Evolutionary conservation across 495 filamentous ascomycete species (phyloP).

Genomic region (Neurospora hispaniola): DNA sequence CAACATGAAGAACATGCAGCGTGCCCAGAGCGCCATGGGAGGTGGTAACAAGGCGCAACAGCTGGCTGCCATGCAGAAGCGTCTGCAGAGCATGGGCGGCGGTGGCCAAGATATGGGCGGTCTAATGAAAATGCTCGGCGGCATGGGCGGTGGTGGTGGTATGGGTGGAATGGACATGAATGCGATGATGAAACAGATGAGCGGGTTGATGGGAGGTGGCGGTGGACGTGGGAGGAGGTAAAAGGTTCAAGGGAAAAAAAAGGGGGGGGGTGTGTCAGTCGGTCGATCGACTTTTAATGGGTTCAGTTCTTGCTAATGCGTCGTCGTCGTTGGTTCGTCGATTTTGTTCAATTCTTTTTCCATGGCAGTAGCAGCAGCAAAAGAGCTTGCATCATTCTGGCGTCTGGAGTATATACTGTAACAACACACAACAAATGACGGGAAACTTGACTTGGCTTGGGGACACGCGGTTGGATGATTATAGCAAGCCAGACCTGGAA

Average conservation of each 20-base stretch:
- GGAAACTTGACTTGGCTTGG: neutral
- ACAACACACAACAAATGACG: neutral
- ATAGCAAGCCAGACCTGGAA: neutral
- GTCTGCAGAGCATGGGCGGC: conserved; percentile 85
- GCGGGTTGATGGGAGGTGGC: conserved; percentile 38
- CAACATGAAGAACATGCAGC: conserved; percentile 93
- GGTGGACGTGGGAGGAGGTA: conserved; percentile 18
- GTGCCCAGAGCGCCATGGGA: conserved; percentile 80
- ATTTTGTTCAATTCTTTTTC: neutral
- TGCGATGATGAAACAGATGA: conserved; percentile 80
- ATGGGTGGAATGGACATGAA: conserved; percentile 70
- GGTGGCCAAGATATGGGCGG: conserved; percentile 62
- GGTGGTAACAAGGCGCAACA: conserved; percentile 82
- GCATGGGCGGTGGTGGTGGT: conserved; percentile 39
- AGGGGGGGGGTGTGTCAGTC: neutral
- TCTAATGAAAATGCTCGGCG: conserved; percentile 80
- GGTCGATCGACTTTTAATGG: neutral
- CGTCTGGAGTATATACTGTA: neutral
- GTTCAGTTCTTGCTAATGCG: neutral
- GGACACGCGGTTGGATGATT: neutral
- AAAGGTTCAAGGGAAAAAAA: neutral
- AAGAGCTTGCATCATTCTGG: neutral
- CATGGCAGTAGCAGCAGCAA: neutral
- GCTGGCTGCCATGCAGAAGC: conserved; percentile 95
- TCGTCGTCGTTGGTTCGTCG: neutral